Base-by-base conservation (phyloP, 768 basidiomycete species). In the Ephemerocybe angulata region DNA sequence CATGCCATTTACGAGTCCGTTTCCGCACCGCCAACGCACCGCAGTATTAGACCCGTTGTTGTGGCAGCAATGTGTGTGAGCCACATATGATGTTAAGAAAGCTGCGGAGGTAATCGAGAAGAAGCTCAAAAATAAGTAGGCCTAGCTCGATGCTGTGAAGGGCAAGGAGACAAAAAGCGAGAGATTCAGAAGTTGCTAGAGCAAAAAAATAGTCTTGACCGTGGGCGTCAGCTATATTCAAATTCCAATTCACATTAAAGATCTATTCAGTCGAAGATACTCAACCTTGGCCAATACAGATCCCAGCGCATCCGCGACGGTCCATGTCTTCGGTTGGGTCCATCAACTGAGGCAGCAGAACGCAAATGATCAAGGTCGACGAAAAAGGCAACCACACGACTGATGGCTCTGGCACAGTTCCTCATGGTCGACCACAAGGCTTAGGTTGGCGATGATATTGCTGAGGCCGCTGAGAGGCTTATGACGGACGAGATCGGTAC, bases 391-490 rank as follows among this genome's bases (percentile, higher is more conserved):
- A 83, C 74, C 67, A 71, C 22, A 76, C 84, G 70, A 80, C 81
- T 55, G 82, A 83, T 58, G 83, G 77, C 17, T 70, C 77, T 24
- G 86, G 84, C 24, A 78, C 84, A 61, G 67, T 66, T n/a, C 30
- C 62, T 66, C 42, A 72, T 78, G 73, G 76, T 76, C 27, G 74
- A 74, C 51, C 95, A 98, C 67, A 75, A 77, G 59, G n/a, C n/a
- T n/a, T n/a, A n/a, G n/a, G 80, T 96, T 33, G 95, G 95, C 6
- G 95, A 97, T 66, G 95, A 98, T 70, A 98, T 99, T 62, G 97
- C 96, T 25, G 97, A 99, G 71, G 94, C 95, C 1, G 97, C 97
- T 1, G 97, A 99, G 78, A 78, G 97, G 50, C 86, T 88, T 72
- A 99, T 98, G 97, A 98, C 95, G 17, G 97, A 99, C 69, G 88